Evolutionary conservation across 2,329 filamentous ascomycete species (phyloP), one percentile per base, ranked within the genome.

Genomic region (Biscogniauxia mediterranea): DNA sequence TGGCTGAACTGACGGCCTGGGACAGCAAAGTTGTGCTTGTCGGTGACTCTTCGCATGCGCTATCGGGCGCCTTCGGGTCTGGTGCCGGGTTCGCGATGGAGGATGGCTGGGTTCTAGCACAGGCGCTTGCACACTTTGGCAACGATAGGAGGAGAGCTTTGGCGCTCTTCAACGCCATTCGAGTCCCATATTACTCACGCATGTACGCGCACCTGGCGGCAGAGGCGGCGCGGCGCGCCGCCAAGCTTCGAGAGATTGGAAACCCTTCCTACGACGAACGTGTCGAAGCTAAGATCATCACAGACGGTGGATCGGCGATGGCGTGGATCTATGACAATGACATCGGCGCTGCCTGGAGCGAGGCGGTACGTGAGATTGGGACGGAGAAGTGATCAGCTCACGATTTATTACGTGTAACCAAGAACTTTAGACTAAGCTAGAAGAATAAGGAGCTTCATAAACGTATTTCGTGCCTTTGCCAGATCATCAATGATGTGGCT

Each of bases 41-140:
- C 0, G 83, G 83, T 8, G 83, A 86, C 64, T 79, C 82, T 0
- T 85, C 81, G 1, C 83, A 86, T 67, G 81, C 83, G 0, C 74
- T 84, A 0, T 56, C 55, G 42, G 55, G 55, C 13, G 38, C 55
- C n/a, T 56, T 56, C 25, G 62, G 70, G 59, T 64, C 76, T 0
- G 75, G 75, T 0, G 75, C 75, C 0, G 75, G 74, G 0, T 78
- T 77, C n/a, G 76, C 75, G 2, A 67, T 77, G 54, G 75, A 77
- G 60, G 67, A 72, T 20, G 71, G 70, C 1, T 74, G 68, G 68
- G 61, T 70, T 1, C 57, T 74, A 13, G 71, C 71, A 9, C 70
- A 68, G 49, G 66, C 70, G 6, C 64, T 74, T 11, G 60, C 61
- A 25, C 64, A 65, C 15, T 70, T 62, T 56, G 61, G 65, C 1